Conservation (phyloP, 1,139 yeast species). For the Barnettozyma hawaiiensis region DNA sequence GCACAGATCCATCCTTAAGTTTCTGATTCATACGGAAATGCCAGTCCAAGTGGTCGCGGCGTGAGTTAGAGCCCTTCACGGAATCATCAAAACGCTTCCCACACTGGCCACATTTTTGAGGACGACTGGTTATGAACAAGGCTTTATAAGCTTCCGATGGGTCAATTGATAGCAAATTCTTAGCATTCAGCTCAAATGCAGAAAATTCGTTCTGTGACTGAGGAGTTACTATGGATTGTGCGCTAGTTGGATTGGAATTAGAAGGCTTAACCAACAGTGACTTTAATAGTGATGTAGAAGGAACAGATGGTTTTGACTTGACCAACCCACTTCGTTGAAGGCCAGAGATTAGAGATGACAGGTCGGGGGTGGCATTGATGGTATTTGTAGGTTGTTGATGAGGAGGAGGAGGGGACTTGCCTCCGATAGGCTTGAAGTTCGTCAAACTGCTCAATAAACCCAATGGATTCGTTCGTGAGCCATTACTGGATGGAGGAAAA, state of each 20-base stretch:
- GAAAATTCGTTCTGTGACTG: conserved; percentile 8
- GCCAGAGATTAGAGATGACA: conserved; percentile 15
- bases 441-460: conserved; percentile 2
- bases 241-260: conserved; percentile 2
- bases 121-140: conserved; percentile 53
- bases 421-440: neutral
- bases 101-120: conserved; percentile 84
- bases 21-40: conserved; percentile 89
- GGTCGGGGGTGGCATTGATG: conserved; percentile 7
- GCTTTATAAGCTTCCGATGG: conserved; percentile 18
- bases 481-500: neutral
- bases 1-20: conserved; percentile 45
- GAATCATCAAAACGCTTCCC: conserved; percentile 77
- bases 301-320: conserved; percentile 10
- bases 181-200: conserved; percentile 18
- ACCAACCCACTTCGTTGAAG: conserved; percentile 19
- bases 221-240: neutral
- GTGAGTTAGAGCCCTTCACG: conserved; percentile 49
- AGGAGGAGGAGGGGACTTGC: conserved; percentile 1
- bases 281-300: conserved; percentile 19
- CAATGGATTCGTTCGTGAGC: conserved; percentile 1
- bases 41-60: conserved; percentile 82
- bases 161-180: conserved; percentile 15
- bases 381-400: neutral
- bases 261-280: conserved; percentile 14